Percentiles rank a stretch among this genome's conserved stretches.
These are phyloP conservation scores for Aspergillus diversus DNA, from an alignment of 495 filamentous ascomycete genomes.

Conservation along the genomic window DNA sequence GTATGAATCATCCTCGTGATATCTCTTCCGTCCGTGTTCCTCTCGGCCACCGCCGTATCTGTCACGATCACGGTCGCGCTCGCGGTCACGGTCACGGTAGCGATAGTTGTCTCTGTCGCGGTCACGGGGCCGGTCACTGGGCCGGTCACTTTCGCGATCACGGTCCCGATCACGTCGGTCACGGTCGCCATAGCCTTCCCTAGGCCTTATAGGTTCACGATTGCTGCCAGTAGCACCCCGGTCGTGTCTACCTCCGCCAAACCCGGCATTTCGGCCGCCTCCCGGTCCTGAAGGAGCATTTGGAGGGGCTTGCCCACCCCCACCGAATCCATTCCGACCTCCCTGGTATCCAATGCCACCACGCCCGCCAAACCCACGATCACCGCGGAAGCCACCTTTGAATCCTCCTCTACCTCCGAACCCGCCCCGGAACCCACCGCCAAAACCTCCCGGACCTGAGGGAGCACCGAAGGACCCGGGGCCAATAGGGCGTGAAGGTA, in stretches of 20 bases:
- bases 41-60: conserved; percentile 64
- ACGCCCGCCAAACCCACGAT: conserved; percentile 60
- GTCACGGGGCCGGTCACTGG: conserved; percentile 38
- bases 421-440: conserved; percentile 68
- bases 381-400: conserved; percentile 66
- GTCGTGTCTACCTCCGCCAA: conserved; percentile 44
- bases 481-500: conserved; percentile 70
- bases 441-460: conserved; percentile 67
- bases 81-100: conserved; percentile 56
- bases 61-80: conserved; percentile 51
- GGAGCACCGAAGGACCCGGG: conserved; percentile 59
- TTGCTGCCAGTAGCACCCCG: conserved; percentile 57
- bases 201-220: conserved; percentile 55
- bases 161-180: conserved; percentile 62
- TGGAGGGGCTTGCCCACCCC: conserved; percentile 66
- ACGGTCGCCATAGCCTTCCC: conserved; percentile 54
- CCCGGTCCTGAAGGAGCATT: conserved; percentile 84
- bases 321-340: conserved; percentile 61
- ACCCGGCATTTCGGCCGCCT: conserved; percentile 60
- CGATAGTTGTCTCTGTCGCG: conserved; percentile 50
- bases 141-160: conserved; percentile 50
- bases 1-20: conserved; percentile 62
- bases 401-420: conserved; percentile 54
- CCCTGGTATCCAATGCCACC: conserved; percentile 65
- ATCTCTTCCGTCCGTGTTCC: conserved; percentile 59